A percentile compares a stretch with the other conserved stretches of the same genome.
Conservation (phyloP, 2,329 filamentous ascomycete species). For the Pezicula rhizophila region DNA sequence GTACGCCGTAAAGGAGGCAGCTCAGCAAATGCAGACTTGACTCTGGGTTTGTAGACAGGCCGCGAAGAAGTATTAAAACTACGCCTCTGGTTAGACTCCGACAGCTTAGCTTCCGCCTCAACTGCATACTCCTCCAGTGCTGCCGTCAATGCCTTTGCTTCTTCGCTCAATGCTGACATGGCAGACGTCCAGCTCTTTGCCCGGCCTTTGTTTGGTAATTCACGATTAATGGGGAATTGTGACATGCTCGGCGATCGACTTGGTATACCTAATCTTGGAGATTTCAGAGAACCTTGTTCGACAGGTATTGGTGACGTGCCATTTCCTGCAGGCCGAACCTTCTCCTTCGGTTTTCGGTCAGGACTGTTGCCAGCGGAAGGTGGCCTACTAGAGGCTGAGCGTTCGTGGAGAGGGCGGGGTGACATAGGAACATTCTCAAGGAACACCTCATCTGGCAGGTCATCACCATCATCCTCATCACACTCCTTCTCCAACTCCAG, state of each 20-base stretch:
- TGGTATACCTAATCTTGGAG: conserved; percentile 36
- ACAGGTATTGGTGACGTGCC: conserved; percentile 55
- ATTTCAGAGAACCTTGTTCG: conserved; percentile 49
- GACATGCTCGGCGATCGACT: conserved; percentile 32
- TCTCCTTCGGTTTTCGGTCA: conserved; percentile 24
- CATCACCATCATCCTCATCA: conserved; percentile 69
- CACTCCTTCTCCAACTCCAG: conserved; percentile 70
- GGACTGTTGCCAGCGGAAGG: conserved; percentile 37
- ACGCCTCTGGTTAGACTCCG: conserved; percentile 16
- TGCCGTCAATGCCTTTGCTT: conserved; percentile 69
- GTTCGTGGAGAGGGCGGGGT: conserved; percentile 55
- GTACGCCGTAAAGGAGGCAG: conserved; percentile 49
- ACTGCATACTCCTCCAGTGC: conserved; percentile 75
- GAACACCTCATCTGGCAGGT: conserved; percentile 72
- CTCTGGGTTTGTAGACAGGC: conserved; percentile 42
- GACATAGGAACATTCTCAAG: conserved; percentile 80
- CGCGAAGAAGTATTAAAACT: conserved; percentile 30
- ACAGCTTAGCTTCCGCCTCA: conserved; percentile 47
- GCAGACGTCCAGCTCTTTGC: conserved; percentile 72
- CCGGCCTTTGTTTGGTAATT: conserved; percentile 43
- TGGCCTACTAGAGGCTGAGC: conserved; percentile 43
- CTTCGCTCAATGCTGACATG: conserved; percentile 61
- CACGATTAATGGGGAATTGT: conserved; percentile 51
- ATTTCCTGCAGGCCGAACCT: conserved; percentile 39
- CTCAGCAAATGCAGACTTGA: conserved; percentile 63